phyloP scores from a whole-genome alignment of 2,329 filamentous ascomycete genomes.

The Alternaria arborescens region DNA sequence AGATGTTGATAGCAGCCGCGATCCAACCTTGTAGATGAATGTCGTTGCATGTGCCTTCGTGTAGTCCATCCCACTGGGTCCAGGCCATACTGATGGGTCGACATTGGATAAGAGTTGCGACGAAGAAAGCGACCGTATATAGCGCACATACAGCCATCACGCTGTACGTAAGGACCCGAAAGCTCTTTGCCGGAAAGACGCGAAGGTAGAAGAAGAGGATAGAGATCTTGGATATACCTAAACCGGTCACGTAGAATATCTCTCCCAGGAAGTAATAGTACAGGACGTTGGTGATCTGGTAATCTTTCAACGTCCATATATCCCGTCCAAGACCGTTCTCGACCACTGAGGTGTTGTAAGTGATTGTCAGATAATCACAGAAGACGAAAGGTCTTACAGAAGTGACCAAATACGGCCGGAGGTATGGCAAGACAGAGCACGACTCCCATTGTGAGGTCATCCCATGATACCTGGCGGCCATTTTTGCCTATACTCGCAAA shows the following conservation, averaged over 20 bases:
- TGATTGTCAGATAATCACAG: neutral
- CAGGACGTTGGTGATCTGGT: slow-evolving; percentile 57
- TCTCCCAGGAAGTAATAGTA: slow-evolving; percentile 36
- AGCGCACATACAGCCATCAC: slow-evolving; percentile 37
- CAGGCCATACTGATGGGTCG: slow-evolving; percentile 60
- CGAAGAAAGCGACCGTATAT: slow-evolving; percentile 55
- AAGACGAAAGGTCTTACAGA: neutral
- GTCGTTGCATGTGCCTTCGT: slow-evolving; percentile 43
- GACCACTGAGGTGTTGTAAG: slow-evolving; percentile 18
- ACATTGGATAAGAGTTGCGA: slow-evolving; percentile 61
- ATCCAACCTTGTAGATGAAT: slow-evolving; percentile 45
- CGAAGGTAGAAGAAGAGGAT: slow-evolving; percentile 47
- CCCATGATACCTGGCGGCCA: slow-evolving; percentile 49
- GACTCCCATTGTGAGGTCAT: slow-evolving; percentile 49
- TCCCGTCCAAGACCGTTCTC: slow-evolving; percentile 59
- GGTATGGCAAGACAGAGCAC: slow-evolving; percentile 48
- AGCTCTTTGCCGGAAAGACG: slow-evolving; percentile 42
- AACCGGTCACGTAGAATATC: slow-evolving; percentile 44
- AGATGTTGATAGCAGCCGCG: slow-evolving; percentile 46
- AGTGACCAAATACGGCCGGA: slow-evolving; percentile 28
- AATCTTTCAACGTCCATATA: slow-evolving; percentile 58
- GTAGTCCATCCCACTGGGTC: slow-evolving; percentile 45
- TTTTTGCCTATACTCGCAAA: slow-evolving; percentile 44
- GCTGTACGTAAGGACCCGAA: slow-evolving; percentile 35
- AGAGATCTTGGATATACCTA: slow-evolving; percentile 46